Evolutionary conservation across 176 grass and related monocot genomes (phyloP).

Genomic region (Zoysia japonica): DNA sequence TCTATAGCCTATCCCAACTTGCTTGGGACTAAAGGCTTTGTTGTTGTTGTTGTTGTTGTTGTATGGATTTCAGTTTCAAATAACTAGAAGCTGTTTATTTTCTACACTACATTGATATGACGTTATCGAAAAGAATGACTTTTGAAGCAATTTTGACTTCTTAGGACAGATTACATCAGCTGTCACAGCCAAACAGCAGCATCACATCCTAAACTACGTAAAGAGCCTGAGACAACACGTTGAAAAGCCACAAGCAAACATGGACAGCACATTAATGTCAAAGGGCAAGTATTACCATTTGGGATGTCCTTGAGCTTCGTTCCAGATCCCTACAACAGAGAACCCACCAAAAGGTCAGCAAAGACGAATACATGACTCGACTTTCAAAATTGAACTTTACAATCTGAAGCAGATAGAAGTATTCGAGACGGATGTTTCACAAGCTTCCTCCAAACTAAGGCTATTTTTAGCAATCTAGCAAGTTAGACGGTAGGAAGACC

Average conservation of each 20-base stretch:
- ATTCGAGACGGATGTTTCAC: too few species aligned
- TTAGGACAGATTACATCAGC: not conserved
- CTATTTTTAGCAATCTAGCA: constrained; percentile 2
- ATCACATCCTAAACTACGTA: not conserved
- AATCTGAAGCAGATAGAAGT: not conserved
- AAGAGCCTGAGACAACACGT: not conserved
- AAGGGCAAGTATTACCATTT: constrained; percentile 51
- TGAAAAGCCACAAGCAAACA: not conserved
- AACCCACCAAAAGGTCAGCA: not conserved
- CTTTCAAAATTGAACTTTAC: not conserved
- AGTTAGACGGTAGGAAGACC: not conserved
- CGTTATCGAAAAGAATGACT: not conserved
- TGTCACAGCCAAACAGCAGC: not conserved
- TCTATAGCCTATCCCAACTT: too few species aligned
- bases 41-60: too few species aligned
- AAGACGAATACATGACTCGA: not conserved
- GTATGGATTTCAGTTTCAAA: not conserved
- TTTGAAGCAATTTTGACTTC: not conserved
- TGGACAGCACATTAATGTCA: not conserved
- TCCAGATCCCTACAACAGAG: constrained; percentile 74
- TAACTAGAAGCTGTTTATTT: not conserved
- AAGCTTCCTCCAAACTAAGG: too few species aligned
- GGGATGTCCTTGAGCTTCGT: constrained; percentile 92
- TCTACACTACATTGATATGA: not conserved
- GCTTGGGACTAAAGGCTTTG: too few species aligned